phyloP scores from a whole-genome alignment of 2,329 filamentous ascomycete species.

The Madurella mycetomatis region DNA sequence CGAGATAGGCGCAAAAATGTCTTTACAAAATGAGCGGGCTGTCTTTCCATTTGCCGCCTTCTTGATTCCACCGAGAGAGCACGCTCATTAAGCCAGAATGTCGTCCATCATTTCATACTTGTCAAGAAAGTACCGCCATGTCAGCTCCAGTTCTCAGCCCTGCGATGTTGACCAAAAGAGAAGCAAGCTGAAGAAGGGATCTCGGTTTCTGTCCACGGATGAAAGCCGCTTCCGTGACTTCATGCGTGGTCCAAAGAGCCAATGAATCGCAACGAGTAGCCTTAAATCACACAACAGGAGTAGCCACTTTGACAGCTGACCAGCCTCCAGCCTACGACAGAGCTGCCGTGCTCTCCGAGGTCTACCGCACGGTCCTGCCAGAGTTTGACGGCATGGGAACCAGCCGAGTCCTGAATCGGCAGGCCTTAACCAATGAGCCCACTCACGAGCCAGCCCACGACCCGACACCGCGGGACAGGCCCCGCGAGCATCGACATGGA shows the following conservation, averaged over 20 bases:
- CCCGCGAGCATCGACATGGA: neutral
- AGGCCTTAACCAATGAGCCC: neutral
- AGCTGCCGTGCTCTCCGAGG: constrained; percentile 14
- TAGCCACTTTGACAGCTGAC: neutral
- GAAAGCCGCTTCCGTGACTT: neutral
- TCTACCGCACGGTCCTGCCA: constrained; percentile 16
- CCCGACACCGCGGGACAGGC: neutral
- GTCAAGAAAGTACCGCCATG: neutral
- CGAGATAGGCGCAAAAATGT: too few species aligned
- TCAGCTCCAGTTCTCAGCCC: neutral
- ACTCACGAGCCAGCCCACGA: neutral
- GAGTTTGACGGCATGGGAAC: constrained; percentile 8
- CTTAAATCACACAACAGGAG: neutral
- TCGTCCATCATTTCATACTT: neutral
- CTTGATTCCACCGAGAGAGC: too few species aligned
- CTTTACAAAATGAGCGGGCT: too few species aligned
- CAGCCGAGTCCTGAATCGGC: neutral
- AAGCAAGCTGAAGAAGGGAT: neutral
- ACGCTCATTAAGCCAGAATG: neutral
- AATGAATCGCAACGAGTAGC: neutral
- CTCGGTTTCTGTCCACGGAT: neutral
- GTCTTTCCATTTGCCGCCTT: too few species aligned
- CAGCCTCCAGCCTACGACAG: constrained; percentile 11
- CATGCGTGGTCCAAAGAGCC: neutral
- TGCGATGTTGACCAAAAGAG: neutral